Evolutionary conservation across 768 basidiomycete genomes (phyloP), one percentile per base, ranked within the genome.

Genomic region (Lepiota venenata): DNA sequence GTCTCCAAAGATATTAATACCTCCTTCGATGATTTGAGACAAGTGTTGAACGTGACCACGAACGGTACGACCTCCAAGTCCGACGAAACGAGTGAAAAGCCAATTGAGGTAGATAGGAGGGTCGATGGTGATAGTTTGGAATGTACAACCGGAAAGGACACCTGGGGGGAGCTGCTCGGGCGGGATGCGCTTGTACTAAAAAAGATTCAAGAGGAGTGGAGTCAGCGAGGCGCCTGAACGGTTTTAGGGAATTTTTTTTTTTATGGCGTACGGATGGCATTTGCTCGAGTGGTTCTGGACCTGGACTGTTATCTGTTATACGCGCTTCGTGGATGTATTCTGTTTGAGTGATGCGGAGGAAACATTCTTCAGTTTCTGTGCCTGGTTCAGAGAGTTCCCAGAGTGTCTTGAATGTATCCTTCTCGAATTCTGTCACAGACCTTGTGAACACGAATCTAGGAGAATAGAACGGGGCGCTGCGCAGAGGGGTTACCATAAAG

Each of bases 341-440:
- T 0, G 78, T 83, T 54, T 91, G 84, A 0, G 67, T 69, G 12
- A 86, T 67, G 39, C 87, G 82, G 37, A 85, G 67, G 73, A 92
- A 88, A 55, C 79, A 83, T 20, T 76, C 73, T 56, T 87, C 82
- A 0, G 80, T 75, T 10, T 73, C 71, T 29, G 72, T 72, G 2
- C 78, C 80, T 0, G 82, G 81, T 3, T 74, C 77, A 0, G 90
- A 91, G 58, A 91, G 72, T 54, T 79, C 71, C 87, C 87, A 90
- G 80, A 93, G 81, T 3, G 69, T 71, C n/a, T 84, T 66, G 66
- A 93, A 91, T 1, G 89, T 92, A 55, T 83, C 84, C 51, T 77
- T 70, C 63, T 91, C 87, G 58, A 90, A 73, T 11, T 71, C 88
- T 92, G 40, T 29, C 5, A 25, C 22, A 22, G 5, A 20, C n/a